Percentiles rank a stretch among this genome's conserved stretches.
phyloP scores from a whole-genome alignment of 345 rosid species.

The Physaria fendleri region DNA sequence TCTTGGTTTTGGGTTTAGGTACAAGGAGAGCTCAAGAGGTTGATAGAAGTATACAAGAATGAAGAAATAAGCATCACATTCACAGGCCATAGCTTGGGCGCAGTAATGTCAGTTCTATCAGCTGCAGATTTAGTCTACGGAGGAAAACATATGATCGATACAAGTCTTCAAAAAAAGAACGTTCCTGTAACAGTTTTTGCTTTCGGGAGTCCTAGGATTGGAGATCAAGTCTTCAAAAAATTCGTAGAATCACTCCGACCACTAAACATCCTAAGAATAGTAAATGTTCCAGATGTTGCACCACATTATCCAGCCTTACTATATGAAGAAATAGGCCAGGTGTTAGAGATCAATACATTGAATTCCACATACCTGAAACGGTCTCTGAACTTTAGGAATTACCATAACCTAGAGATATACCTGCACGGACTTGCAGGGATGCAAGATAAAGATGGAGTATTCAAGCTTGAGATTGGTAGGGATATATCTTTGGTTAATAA shows the following conservation, averaged over 20 bases:
- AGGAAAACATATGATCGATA: constrained; percentile 17
- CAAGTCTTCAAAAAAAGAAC: constrained; percentile 1
- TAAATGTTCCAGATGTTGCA: constrained; percentile 29
- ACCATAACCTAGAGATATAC: constrained; percentile 33
- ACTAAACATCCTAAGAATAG: constrained; percentile 23
- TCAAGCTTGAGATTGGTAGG: constrained; percentile 24
- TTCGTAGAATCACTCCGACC: constrained; percentile 4
- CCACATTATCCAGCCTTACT: constrained; percentile 29
- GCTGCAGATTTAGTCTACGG: constrained; percentile 47
- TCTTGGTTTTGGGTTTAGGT: constrained; percentile 34
- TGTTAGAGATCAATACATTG: constrained; percentile 24
- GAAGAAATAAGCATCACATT: constrained; percentile 60
- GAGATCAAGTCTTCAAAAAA: constrained; percentile 32
- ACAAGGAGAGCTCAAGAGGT: constrained; percentile 38
- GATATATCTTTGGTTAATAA: constrained; percentile 36
- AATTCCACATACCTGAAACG: constrained; percentile 31
- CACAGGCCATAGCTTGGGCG: constrained; percentile 62
- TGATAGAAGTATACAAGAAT: constrained; percentile 40
- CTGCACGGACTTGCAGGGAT: constrained; percentile 34
- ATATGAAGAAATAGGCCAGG: constrained; percentile 18
- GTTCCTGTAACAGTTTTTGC: constrained; percentile 49
- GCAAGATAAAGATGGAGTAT: constrained; percentile 15
- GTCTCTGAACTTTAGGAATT: constrained; percentile 28
- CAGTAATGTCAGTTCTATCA: constrained; percentile 42
- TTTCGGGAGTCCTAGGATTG: constrained; percentile 48